Conservation (phyloP, 1,284 basidiomycete genomes). For the Uromyces viciae-fabae region DNA sequence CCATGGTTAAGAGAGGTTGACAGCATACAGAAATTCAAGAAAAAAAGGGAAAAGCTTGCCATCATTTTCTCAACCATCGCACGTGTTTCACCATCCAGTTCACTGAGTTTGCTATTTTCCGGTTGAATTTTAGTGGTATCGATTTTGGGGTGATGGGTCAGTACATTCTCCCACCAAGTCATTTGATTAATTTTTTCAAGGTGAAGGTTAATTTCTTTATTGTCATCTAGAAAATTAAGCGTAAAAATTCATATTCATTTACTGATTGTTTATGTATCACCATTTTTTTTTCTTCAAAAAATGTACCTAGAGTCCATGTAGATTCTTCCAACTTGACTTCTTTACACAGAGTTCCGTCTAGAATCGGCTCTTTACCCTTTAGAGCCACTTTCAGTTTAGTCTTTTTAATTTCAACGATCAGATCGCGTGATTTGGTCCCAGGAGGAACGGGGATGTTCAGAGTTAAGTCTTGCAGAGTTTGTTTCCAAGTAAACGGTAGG, state of each 20-base stretch:
- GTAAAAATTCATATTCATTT: not conserved
- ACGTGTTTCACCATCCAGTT: constrained; percentile 87
- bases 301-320: constrained; percentile 88
- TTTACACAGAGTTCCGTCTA: constrained; percentile 85
- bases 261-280: no score
- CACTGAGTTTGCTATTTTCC: constrained; percentile 89
- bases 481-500: constrained; percentile 87
- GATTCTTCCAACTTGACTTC: constrained; percentile 94
- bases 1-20: not conserved
- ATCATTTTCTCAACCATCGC: constrained; percentile 99
- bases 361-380: constrained; percentile 77
- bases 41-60: constrained; percentile 62
- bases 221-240: constrained; percentile 68
- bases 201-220: constrained; percentile 68
- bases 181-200: constrained; percentile 81
- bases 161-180: constrained; percentile 97
- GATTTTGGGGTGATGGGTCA: constrained; percentile 92
- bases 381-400: constrained; percentile 76
- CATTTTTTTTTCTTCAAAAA: not conserved
- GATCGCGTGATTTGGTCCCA: constrained; percentile 76
- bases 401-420: constrained; percentile 72
- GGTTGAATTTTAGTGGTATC: constrained; percentile 95
- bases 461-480: constrained; percentile 82
- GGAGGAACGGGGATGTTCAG: constrained; percentile 76
- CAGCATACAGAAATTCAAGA: not conserved